phyloP scores from a whole-genome alignment of 352 stramenopile species.

The Globisporangium rhizosaccharum region DNA sequence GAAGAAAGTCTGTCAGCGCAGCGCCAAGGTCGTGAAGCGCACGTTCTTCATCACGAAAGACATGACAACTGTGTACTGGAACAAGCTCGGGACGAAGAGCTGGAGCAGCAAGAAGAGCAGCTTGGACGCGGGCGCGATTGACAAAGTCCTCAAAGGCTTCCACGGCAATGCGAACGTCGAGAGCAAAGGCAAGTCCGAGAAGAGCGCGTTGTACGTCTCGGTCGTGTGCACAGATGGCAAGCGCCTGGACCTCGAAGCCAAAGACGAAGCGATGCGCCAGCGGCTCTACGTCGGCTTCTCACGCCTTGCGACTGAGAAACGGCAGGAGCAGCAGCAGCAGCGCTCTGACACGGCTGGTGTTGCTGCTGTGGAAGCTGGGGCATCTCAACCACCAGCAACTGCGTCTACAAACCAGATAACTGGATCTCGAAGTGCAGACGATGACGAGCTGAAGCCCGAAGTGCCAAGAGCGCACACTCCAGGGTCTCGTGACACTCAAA shows the following conservation, averaged over 20 bases:
- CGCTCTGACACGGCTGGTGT: neutral
- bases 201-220: constrained; percentile 37
- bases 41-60: constrained; percentile 51
- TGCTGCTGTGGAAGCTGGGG: neutral
- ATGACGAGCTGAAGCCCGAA: neutral
- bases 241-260: constrained; percentile 45
- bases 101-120: constrained; percentile 47
- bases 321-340: constrained; percentile 13
- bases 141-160: constrained; percentile 42
- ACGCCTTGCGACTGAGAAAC: constrained; percentile 37
- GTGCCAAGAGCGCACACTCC: neutral
- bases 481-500: neutral
- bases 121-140: constrained; percentile 32
- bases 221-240: constrained; percentile 42
- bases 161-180: constrained; percentile 28
- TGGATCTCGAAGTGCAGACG: neutral
- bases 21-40: constrained; percentile 49
- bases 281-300: constrained; percentile 50
- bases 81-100: constrained; percentile 35
- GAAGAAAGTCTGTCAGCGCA: constrained; percentile 66
- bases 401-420: no score
- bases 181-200: constrained; percentile 20
- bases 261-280: constrained; percentile 35
- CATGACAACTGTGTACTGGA: constrained; percentile 50
- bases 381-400: neutral